These are phyloP conservation scores for Colletotrichum caudatum DNA, from an alignment of 2,329 filamentous ascomycete species.

Conservation along the genomic window DNA sequence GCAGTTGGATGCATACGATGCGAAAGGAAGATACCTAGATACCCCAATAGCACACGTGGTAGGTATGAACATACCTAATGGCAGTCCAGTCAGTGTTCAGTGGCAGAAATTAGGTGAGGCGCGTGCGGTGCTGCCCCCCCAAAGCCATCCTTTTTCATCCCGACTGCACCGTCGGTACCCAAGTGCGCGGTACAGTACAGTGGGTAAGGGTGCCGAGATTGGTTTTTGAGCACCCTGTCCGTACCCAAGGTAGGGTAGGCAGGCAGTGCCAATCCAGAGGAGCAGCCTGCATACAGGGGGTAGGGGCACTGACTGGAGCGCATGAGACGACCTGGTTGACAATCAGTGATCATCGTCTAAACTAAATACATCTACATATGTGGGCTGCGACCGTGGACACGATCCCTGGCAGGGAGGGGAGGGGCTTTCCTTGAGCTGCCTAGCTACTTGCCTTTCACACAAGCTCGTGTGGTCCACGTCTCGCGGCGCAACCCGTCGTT, in stretches of 20 bases:
- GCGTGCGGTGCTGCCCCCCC: conserved; percentile 18
- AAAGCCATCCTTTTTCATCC: conserved; percentile 6
- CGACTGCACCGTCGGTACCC: conserved; percentile 1
- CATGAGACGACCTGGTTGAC: background rate
- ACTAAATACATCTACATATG: too few species aligned
- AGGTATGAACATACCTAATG: too few species aligned
- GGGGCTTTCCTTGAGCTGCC: background rate
- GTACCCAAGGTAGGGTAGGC: background rate
- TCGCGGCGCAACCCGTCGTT: background rate
- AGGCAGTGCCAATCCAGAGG: too few species aligned
- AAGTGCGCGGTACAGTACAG: conserved; percentile 1
- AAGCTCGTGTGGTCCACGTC: background rate
- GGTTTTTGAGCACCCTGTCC: background rate
- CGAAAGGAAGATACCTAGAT: conserved; percentile 20
- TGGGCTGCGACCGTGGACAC: background rate
- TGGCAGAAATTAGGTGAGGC: conserved; percentile 13
- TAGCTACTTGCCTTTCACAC: background rate
- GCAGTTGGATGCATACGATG: conserved; percentile 25
- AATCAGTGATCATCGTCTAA: background rate
- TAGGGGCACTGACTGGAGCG: background rate
- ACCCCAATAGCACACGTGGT: too few species aligned
- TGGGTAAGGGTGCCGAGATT: conserved; percentile 2
- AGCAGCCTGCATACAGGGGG: too few species aligned
- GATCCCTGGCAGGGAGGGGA: background rate
- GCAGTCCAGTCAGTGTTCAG: too few species aligned